These are phyloP conservation scores for Pittosporum tobira DNA, from an alignment of 129 eudicot genomes.

Conservation along the genomic window DNA sequence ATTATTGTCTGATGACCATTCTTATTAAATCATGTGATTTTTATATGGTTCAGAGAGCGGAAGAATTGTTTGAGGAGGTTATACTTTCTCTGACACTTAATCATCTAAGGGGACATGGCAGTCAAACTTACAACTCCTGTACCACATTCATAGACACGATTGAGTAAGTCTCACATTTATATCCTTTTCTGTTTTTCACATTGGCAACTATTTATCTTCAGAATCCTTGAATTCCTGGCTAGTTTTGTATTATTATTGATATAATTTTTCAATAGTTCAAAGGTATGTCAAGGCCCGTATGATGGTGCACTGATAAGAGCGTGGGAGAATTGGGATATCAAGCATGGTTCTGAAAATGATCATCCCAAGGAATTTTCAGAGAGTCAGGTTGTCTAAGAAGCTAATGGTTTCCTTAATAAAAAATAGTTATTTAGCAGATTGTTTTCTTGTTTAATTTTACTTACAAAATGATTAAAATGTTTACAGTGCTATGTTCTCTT, in stretches of 20 bases:
- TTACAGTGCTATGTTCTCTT: constrained; percentile 77
- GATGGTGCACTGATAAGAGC: constrained; percentile 70
- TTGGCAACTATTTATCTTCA: no score
- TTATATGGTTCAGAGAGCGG: constrained; percentile 53
- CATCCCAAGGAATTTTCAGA: constrained; percentile 77
- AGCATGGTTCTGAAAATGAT: constrained; percentile 84
- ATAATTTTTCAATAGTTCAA: constrained; percentile 38
- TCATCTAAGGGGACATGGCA: constrained; percentile 50
- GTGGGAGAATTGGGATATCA: constrained; percentile 86
- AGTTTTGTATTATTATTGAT: neutral
- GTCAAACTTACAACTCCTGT: constrained; percentile 45
- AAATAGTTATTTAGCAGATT: neutral
- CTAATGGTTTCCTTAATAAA: no score
- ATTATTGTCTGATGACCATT: no score
- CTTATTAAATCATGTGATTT: neutral
- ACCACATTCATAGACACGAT: constrained; percentile 74
- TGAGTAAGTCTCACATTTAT: constrained; percentile 35
- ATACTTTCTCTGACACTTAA: constrained; percentile 75
- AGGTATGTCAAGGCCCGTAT: constrained; percentile 78
- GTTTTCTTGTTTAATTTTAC: neutral
- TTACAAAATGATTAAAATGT: neutral
- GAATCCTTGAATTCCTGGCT: no score
- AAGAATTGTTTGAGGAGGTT: constrained; percentile 89
- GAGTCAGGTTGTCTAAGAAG: constrained; percentile 81
- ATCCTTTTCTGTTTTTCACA: neutral